Evolutionary conservation across 148 eudicot species (phyloP).

Genomic region (Oxyria digyna): DNA sequence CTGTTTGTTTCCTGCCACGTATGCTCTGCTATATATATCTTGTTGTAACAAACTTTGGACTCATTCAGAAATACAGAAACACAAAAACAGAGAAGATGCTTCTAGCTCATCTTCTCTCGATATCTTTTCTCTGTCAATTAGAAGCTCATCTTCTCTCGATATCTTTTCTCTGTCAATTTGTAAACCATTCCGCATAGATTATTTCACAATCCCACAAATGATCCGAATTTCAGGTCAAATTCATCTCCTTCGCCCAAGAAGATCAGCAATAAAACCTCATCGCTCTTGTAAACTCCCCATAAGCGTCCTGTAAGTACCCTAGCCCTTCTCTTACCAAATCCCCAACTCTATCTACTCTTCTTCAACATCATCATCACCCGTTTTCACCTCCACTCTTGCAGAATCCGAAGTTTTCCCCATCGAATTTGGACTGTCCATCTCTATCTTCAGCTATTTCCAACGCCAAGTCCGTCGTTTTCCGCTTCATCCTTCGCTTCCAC

Average conservation of each 20-base stretch:
- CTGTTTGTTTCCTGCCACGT: too few species aligned
- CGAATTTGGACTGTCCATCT: conserved; percentile 25
- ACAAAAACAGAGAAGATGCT: too few species aligned
- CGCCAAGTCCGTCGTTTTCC: conserved; percentile 25
- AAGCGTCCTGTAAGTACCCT: conserved; percentile 56
- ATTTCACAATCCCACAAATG: conserved; percentile 30
- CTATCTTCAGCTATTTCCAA: conserved; percentile 24
- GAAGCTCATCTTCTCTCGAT: too few species aligned
- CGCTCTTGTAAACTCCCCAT: conserved; percentile 41
- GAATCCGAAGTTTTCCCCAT: conserved; percentile 17
- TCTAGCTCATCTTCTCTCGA: too few species aligned
- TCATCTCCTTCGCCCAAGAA: conserved; percentile 14
- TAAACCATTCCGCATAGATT: too few species aligned
- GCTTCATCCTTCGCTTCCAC: conserved; percentile 36
- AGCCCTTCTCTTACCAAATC: conserved; percentile 34
- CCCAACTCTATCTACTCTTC: conserved; percentile 46
- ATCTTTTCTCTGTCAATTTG: too few species aligned
- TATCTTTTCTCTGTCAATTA: too few species aligned
- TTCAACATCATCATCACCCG: conserved; percentile 29
- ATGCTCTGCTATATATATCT: too few species aligned
- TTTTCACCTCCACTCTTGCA: conserved; percentile 23
- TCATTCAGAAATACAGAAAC: too few species aligned
- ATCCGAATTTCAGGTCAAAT: conserved; percentile 23
- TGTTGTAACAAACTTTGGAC: too few species aligned
- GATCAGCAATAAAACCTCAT: conserved; percentile 23